Conservation (phyloP, 164 flowering plant species). For the Macadamia integrifolia region DNA sequence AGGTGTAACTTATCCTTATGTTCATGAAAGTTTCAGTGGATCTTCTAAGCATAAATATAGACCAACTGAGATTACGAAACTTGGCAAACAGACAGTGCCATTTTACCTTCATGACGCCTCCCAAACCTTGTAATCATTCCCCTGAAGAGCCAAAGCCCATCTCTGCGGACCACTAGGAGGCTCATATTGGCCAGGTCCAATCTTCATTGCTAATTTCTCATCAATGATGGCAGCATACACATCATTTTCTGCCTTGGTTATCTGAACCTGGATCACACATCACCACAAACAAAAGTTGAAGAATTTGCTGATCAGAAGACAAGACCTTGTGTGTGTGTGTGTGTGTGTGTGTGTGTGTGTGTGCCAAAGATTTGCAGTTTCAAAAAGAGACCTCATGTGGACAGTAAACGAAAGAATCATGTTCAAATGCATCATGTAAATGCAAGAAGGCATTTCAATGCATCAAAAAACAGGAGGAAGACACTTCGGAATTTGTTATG, state of each 20-base stretch:
- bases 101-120: conserved; percentile 41
- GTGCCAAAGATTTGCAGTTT: not conserved
- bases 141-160: conserved; percentile 67
- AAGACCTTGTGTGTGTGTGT: too few species aligned
- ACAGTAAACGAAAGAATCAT: too few species aligned
- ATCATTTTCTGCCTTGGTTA: conserved; percentile 71
- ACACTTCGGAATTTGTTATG: too few species aligned
- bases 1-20: not conserved
- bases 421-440: not conserved
- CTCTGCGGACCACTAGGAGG: conserved; percentile 50
- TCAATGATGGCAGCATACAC: conserved; percentile 88
- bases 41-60: not conserved
- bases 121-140: conserved; percentile 90
- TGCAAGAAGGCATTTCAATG: not conserved
- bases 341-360: too few species aligned
- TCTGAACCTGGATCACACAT: conserved; percentile 49
- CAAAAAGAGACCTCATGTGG: not conserved
- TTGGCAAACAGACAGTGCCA: not conserved
- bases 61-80: not conserved
- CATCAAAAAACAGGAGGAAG: too few species aligned
- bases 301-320: too few species aligned
- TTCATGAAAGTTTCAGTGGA: not conserved
- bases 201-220: conserved; percentile 80
- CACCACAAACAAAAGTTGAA: not conserved
- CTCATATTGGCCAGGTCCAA: conserved; percentile 89